Base-by-base conservation (phyloP, 176 grass and related monocot genomes). In the Aegilops speltoides region DNA sequence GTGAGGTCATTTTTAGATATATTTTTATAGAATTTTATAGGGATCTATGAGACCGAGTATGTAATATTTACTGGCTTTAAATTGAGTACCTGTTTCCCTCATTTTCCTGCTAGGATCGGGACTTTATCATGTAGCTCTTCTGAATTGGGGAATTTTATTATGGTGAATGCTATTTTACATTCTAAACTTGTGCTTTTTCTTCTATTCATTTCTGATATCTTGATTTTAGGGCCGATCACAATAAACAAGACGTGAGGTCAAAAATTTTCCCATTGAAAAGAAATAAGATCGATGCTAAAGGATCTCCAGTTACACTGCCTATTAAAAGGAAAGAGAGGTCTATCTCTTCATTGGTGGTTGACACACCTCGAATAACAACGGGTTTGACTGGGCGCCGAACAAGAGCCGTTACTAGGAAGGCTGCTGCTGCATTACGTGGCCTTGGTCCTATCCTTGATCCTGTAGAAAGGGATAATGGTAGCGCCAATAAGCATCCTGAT, bases 221-320 rank as follows among this genome's bases (percentile, higher is more conserved):
- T 78, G 33, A 76, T 63, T 92, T 59, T 90, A 97, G 95, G 78
- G 80, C 95, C 86, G 95, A 97, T 82, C 88, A 97, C 88, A 97
- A 91, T 87, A 59, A 94, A 76, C 95, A 94, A 90, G 90, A 93
- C 77, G 84, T 97, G 57, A 94, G 95, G 72, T 59, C 83, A 73
- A 97, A 97, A 79, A 59, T 94, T 72, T 97, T 97, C 83, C 95
- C 88, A 12, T 89, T 90, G 12, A 94, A 91, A 91, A 92, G 92
- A 79, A 94, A 86, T 77, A 93, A 95, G 82, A 36, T 93, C 73
- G 76, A 89, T 6, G 74, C 90, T 74, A 82, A 82, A 89, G 88
- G 85, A 72, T 89, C 89, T 76, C 92, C 88, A 6, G 29, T 83
- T 83, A 28, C 19, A 7, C 57, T 87, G 41, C 95, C 88, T 87